Evolutionary conservation across 2,329 filamentous ascomycete genomes (phyloP), one percentile per base, ranked within the genome.

Genomic region (Fusarium sp.): DNA sequence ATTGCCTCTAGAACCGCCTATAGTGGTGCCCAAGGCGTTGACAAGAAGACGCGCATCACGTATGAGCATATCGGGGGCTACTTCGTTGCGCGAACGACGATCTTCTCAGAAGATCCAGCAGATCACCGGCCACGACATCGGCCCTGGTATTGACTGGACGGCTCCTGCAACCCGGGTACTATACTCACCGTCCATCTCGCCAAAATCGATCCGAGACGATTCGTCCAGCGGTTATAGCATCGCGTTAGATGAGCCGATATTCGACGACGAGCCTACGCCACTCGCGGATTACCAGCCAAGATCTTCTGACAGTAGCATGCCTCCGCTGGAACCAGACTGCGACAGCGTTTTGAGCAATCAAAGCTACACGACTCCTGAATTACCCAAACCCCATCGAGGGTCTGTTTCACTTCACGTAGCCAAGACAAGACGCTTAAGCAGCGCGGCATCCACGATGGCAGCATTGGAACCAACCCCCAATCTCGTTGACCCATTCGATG

Each of bases 31-130:
- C 15, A 43, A 48, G n/a, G 57, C 66, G 47, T 37, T 68, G 9
- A 65, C 71, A 39, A 56, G 41, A 26, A 66, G 61, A 32, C 62
- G 65, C 32, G 65, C 62, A 30, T 65, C 66, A 22, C 65, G 67
- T 32, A 65, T 70, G 58, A 73, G 67, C 46, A 51, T 71, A 40
- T 62, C 70, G 5, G 54, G 56, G 5, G 55, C 62, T 7, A 68
- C 51, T 33, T 59, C 71, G 26, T 56, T 68, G 13, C 60, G 68
- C 22, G 67, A 71, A 20, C 70, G 66, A 11, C 72, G 75, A 2
- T 79, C 81, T 0, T 76, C 76, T 0, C 73, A 74, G 43, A 84
- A 83, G 72, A 74, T 83, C 41, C 75, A 77, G 33, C 79, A 82
- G 66, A 75, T 84, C 15, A 83, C 75, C 7, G 82, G 81, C 2